phyloP scores from a whole-genome alignment of 1,284 basidiomycete genomes.

The Puccinia coronata region DNA sequence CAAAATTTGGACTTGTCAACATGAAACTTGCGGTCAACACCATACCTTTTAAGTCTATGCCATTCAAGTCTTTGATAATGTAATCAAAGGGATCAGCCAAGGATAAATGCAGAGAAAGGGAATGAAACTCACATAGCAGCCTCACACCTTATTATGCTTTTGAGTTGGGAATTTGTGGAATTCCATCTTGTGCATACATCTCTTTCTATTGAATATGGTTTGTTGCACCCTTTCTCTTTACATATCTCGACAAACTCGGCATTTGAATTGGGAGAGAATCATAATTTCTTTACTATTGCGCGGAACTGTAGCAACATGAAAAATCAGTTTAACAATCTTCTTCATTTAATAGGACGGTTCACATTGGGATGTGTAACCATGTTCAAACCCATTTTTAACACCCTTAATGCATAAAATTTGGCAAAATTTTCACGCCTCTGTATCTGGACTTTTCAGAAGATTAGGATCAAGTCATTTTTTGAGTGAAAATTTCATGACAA shows the following conservation, averaged over 20 bases:
- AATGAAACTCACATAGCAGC: neutral
- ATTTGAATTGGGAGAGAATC: neutral
- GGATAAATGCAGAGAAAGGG: neutral
- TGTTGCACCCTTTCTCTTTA: neutral
- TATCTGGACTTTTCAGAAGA: too few species aligned
- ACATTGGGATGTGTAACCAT: too few species aligned
- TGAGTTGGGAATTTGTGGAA: too few species aligned
- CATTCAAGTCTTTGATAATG: neutral
- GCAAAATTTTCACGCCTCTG: too few species aligned
- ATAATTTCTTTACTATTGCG: neutral
- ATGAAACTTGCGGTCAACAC: neutral
- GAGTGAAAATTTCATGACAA: too few species aligned
- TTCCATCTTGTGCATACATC: slow-evolving; percentile 1
- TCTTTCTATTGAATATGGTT: neutral
- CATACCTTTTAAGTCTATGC: neutral
- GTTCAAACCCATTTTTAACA: too few species aligned
- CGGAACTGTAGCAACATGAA: neutral
- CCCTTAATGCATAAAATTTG: too few species aligned
- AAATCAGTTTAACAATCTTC: too few species aligned
- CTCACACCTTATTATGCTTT: slow-evolving; percentile 1
- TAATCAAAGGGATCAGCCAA: too few species aligned
- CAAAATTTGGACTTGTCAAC: neutral
- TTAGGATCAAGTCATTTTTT: too few species aligned
- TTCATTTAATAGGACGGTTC: too few species aligned
- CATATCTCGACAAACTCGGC: neutral